Evolutionary conservation across 2,329 filamentous ascomycete species (phyloP).

Genomic region (Massarina eburnea): DNA sequence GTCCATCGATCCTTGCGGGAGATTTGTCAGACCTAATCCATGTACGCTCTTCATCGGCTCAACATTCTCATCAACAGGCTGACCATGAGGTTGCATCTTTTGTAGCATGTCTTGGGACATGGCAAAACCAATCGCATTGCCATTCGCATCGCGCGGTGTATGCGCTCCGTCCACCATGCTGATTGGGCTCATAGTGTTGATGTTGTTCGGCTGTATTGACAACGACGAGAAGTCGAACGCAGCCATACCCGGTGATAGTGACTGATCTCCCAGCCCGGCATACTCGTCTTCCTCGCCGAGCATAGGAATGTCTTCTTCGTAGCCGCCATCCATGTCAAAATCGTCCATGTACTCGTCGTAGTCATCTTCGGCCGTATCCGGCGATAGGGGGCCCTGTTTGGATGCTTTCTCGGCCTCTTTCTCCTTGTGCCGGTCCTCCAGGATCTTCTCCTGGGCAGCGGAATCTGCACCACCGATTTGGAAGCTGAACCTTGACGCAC

Average conservation of each 20-base stretch:
- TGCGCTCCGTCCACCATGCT: constrained; percentile 25
- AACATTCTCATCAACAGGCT: constrained; percentile 10
- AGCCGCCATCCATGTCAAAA: constrained; percentile 57
- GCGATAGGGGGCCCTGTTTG: constrained; percentile 36
- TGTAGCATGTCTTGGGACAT: constrained; percentile 29
- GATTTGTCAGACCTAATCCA: constrained; percentile 23
- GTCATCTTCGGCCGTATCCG: constrained; percentile 38
- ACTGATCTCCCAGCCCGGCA: constrained; percentile 26
- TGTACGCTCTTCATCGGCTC: constrained; percentile 8
- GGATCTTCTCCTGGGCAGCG: constrained; percentile 62
- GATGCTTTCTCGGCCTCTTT: constrained; percentile 64
- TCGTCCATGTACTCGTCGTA: constrained; percentile 45
- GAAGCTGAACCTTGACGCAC: constrained; percentile 79
- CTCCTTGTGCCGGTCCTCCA: constrained; percentile 72
- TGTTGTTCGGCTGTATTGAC: constrained; percentile 20
- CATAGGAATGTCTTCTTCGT: constrained; percentile 69
- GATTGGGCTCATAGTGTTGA: constrained; percentile 24
- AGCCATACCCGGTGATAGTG: constrained; percentile 30
- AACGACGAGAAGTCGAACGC: constrained; percentile 39
- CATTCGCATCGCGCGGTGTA: constrained; percentile 31
- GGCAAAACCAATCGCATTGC: constrained; percentile 37
- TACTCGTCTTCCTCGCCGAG: constrained; percentile 40
- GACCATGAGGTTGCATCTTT: constrained; percentile 15
- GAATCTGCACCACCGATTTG: constrained; percentile 73
- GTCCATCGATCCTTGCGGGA: constrained; percentile 11